These are phyloP conservation scores for Ramularia endophylla DNA, from an alignment of 2,329 filamentous ascomycete genomes.

Conservation along the genomic window DNA sequence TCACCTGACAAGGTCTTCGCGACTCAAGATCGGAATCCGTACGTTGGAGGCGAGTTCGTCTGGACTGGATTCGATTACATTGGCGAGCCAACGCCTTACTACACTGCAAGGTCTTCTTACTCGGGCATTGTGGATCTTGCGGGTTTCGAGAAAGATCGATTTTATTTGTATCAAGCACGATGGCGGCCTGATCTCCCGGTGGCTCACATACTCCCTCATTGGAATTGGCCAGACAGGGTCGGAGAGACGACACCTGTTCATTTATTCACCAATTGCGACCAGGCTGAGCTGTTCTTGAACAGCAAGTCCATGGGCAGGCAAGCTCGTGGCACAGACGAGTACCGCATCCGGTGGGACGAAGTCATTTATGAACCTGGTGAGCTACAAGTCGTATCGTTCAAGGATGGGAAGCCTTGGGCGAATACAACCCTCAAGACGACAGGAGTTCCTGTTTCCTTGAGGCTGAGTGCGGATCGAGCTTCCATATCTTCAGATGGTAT, in stretches of 20 bases:
- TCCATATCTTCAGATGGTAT: slow-evolving; percentile 38
- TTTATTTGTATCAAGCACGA: slow-evolving; percentile 50
- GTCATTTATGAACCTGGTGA: slow-evolving; percentile 46
- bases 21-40: slow-evolving; percentile 44
- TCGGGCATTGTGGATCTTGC: slow-evolving; percentile 54
- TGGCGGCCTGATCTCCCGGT: slow-evolving; percentile 46
- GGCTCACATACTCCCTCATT: slow-evolving; percentile 52
- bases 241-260: slow-evolving; percentile 49
- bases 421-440: slow-evolving; percentile 37
- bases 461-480: slow-evolving; percentile 37
- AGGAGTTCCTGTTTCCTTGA: slow-evolving; percentile 36
- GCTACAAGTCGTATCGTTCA: slow-evolving; percentile 44
- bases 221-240: slow-evolving; percentile 48
- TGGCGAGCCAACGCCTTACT: slow-evolving; percentile 48
- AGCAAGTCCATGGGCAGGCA: slow-evolving; percentile 41
- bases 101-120: slow-evolving; percentile 46
- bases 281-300: slow-evolving; percentile 52
- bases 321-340: slow-evolving; percentile 33
- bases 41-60: slow-evolving; percentile 50
- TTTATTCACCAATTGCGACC: slow-evolving; percentile 48
- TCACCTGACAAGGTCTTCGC: slow-evolving; percentile 51
- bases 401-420: slow-evolving; percentile 45
- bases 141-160: slow-evolving; percentile 53
- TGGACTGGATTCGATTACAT: slow-evolving; percentile 50
- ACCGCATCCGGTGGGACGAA: slow-evolving; percentile 50